Conservation (phyloP, 371 early-diverging fungal species). For the Apophysomyces variabilis region DNA sequence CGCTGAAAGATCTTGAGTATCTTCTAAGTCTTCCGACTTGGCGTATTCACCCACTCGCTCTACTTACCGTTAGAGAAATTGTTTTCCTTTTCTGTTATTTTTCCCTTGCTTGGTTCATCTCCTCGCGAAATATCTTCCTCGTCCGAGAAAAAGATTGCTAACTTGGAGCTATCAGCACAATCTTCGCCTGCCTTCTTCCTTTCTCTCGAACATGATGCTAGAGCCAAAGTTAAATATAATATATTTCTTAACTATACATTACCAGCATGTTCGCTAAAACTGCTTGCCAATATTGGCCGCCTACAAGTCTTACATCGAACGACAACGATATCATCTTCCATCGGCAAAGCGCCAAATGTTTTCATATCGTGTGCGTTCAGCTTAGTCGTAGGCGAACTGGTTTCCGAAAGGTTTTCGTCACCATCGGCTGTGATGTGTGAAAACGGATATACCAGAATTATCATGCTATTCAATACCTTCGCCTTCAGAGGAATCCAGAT, state of each 20-base stretch:
- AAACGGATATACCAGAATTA: background rate
- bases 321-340: conserved; percentile 49
- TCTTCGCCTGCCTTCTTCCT: conserved; percentile 18
- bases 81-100: conserved; percentile 12
- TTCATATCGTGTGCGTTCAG: conserved; percentile 38
- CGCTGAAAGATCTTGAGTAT: conserved; percentile 15
- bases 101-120: conserved; percentile 17
- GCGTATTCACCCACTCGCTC: background rate
- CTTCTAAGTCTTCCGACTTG: background rate
- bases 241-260: conserved; percentile 3
- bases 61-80: conserved; percentile 12
- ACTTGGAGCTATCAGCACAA: conserved; percentile 15
- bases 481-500: conserved; percentile 20
- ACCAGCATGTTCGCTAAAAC: conserved; percentile 47
- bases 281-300: conserved; percentile 42
- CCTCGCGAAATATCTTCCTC: conserved; percentile 32
- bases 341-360: conserved; percentile 46
- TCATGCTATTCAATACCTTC: conserved; percentile 12
- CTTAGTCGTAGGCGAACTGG: conserved; percentile 31
- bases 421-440: conserved; percentile 10
- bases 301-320: conserved; percentile 47
- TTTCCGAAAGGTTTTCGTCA: conserved; percentile 24
- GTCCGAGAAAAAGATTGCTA: conserved; percentile 26
- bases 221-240: background rate
- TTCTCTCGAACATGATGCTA: conserved; percentile 21